Evolutionary conservation across 2,329 filamentous ascomycete species (phyloP), one percentile per base, ranked within the genome.

Genomic region (Cryphonectria carpinicola): DNA sequence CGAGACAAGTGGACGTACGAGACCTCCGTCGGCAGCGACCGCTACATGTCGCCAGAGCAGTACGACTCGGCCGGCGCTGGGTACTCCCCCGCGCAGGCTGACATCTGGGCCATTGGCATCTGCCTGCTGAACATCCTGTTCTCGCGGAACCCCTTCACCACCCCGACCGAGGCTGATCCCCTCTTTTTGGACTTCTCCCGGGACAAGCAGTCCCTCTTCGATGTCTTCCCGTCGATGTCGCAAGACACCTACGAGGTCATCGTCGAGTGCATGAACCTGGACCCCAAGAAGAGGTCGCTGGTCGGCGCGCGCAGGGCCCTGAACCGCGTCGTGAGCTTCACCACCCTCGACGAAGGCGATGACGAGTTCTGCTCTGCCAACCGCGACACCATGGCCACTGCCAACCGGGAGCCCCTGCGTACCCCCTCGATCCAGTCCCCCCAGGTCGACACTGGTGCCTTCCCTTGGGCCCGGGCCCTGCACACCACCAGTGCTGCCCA

Each of bases 1-100:
- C 93, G 90, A 8, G 94, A 97, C 73, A 86, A 90, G 76, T 97
- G 94, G 94, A 97, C 93, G 35, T 92, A 92, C 77, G 96, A 99
- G 84, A 91, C 92, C 74, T 96, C 93, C 73, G 96, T 99, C 63
- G 96, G 96, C 75, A 98, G 96, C 80, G 96, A 99, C 80, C 94
- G 96, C 69, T 99, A 99, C 84, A 99, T 99, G 96, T 95, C 96
- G 69, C 96, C 96, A 6, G 96, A 99, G 82, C 96, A 99, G 82
- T 98, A 96, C 77, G 95, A 98, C 80, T 94, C 95, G 67, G 89
- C 91, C 75, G 91, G 91, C 73, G 89, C 88, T 73, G 96, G 96
- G 71, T 99, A 99, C 83, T 95, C 94, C 69, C 95, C 96, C 63
- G 93, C 93, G 62, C 90, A 96, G 82, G 96, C 96, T 66, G 96